Base-by-base conservation (phyloP, 2,329 filamentous ascomycete species). In the Monosporascus sp. region DNA sequence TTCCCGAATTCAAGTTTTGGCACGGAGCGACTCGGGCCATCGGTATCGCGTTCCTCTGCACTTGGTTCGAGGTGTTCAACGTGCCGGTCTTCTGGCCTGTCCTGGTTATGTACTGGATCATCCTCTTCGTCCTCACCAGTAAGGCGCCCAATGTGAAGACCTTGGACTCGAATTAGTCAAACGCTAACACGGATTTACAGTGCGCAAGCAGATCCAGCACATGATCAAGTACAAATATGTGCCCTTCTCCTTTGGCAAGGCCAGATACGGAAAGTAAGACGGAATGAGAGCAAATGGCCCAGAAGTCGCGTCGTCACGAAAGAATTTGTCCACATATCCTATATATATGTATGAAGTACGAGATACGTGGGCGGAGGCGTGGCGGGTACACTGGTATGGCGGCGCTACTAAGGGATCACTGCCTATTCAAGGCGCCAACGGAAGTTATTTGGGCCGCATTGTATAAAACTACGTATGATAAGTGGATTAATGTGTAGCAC, bases 221-320 rank as follows among this genome's bases (percentile, higher is more conserved):
- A 99, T 99, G 94, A 93, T 99, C 82, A 99, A 97, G 79, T 99
- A 97, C 79, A 90, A 93, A 75, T 99, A 96, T 70, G 91, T 96
- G 31, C 91, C 92, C 41, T 96, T 97, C 77, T 87, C 89, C 41
- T 85, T 96, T 61, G 92, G 92, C 73, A 97, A 97, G 83, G 80
- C 89, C 59, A 86, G 83, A 69, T 95, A 94, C 72, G 77, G 73
- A 69, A 87, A 85, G 76, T 81, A 77, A 74, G 85, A 75, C 74
- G 73, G 74, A 45, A 74, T 67, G 40, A 64, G 53, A 59, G 54
- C 51, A 31, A 41, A 50, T 49, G 35, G 52, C 49, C 19, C n/a
- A 24, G 20, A 26, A 24, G 24, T 20, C 35, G n/a, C 41, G 38
- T 26, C 37, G 16, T 43, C 19, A 43, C n/a, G 20, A 43, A 43